A percentile compares a stretch with the other conserved stretches of the same genome.
Evolutionary conservation across 1,284 basidiomycete genomes (phyloP).

Genomic region (Apiotrichum mycotoxinovorans): DNA sequence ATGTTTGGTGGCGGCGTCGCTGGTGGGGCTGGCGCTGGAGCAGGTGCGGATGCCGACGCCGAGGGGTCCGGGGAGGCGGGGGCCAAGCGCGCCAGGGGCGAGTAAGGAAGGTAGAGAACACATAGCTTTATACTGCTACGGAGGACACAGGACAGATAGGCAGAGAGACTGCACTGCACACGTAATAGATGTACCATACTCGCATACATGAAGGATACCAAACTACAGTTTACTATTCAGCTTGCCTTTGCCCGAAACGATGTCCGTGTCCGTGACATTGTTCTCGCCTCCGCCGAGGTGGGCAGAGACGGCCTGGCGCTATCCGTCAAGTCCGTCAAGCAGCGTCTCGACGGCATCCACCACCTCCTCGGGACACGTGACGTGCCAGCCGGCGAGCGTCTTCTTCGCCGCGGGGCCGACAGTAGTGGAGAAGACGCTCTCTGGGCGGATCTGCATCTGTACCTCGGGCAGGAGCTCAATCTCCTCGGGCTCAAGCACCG

Average conservation of each 20-base stretch:
- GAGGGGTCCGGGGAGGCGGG: neutral
- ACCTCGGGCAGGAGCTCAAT: slow-evolving; percentile 54
- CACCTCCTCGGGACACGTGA: slow-evolving; percentile 57
- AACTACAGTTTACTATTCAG: neutral
- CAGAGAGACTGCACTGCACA: no score
- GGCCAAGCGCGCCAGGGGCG: slow-evolving; percentile 7
- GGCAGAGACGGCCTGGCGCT: neutral
- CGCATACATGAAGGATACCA: neutral
- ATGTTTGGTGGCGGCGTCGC: slow-evolving; percentile 22
- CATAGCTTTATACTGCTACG: neutral
- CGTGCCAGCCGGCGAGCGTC: slow-evolving; percentile 83
- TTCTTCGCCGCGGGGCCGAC: slow-evolving; percentile 82
- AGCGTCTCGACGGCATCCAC: slow-evolving; percentile 45
- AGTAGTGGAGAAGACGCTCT: slow-evolving; percentile 79
- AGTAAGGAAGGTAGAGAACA: neutral
- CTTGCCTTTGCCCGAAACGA: neutral
- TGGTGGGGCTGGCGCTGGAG: slow-evolving; percentile 2
- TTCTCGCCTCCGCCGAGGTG: no score
- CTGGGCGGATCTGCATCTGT: slow-evolving; percentile 61
- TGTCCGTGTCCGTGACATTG: neutral
- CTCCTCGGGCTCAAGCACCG: slow-evolving; percentile 48
- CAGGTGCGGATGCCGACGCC: neutral
- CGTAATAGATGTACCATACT: neutral
- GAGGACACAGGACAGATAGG: no score
- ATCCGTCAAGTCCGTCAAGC: slow-evolving; percentile 18